Percentiles rank a stretch among this genome's conserved stretches.
Conservation (phyloP, 805 yeast species). For the Candida pseudofarinosa region DNA sequence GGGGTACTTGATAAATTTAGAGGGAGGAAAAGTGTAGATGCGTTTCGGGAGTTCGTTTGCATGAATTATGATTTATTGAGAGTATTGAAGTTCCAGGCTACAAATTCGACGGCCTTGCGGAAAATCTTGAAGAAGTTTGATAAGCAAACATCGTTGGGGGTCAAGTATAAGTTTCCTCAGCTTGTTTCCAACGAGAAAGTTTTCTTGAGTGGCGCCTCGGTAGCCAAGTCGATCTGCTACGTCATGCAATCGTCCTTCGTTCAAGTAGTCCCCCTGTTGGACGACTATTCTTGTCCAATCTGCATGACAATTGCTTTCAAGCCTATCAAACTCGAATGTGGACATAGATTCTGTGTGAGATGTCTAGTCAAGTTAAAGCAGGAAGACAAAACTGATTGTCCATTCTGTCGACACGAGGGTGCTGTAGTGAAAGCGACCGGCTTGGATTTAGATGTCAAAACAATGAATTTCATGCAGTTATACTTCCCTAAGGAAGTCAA, state of each 20-base stretch:
- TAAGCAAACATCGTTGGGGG: constrained; percentile 58
- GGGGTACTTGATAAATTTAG: constrained; percentile 40
- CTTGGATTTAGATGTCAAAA: constrained; percentile 51
- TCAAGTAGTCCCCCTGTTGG: constrained; percentile 64
- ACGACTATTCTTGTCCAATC: constrained; percentile 72
- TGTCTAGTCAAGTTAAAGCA: constrained; percentile 68
- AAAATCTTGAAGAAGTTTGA: constrained; percentile 76
- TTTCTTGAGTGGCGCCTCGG: constrained; percentile 42
- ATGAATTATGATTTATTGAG: constrained; percentile 54
- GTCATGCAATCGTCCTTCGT: constrained; percentile 53
- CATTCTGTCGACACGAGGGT: constrained; percentile 53
- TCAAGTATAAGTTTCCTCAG: constrained; percentile 44
- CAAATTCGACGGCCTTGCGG: constrained; percentile 59
- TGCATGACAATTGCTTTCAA: constrained; percentile 68
- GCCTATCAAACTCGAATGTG: constrained; percentile 62
- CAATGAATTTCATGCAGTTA: constrained; percentile 49
- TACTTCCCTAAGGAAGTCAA: constrained; percentile 69
- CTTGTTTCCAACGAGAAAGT: constrained; percentile 39
- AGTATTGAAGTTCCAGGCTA: constrained; percentile 54
- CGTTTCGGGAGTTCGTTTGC: constrained; percentile 48
- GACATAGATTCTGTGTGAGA: constrained; percentile 68
- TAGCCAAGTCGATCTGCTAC: constrained; percentile 52
- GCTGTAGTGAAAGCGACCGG: constrained; percentile 59
- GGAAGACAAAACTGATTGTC: constrained; percentile 56
- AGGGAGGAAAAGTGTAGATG: constrained; percentile 39